These are phyloP conservation scores for Fusarium albidum DNA, from an alignment of 2,329 filamentous ascomycete species.

Conservation along the genomic window DNA sequence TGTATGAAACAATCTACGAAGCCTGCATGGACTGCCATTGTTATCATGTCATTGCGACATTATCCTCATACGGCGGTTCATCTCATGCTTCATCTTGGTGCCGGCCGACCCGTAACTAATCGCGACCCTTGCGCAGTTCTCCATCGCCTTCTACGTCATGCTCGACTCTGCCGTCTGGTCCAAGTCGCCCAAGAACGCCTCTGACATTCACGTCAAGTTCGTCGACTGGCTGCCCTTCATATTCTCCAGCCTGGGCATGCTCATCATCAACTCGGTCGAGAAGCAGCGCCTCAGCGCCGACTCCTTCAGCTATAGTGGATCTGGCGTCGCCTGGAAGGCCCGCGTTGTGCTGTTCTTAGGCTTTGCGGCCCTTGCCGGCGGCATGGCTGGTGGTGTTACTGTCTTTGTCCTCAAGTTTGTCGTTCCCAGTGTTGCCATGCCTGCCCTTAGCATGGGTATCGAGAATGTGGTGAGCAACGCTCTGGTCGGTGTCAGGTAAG, in stretches of 20 bases:
- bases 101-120: slow-evolving; percentile 17
- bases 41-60: not conserved
- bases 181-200: slow-evolving; percentile 66
- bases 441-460: slow-evolving; percentile 69
- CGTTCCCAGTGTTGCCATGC: slow-evolving; percentile 64
- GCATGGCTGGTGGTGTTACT: slow-evolving; percentile 74
- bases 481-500: slow-evolving; percentile 67
- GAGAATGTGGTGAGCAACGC: slow-evolving; percentile 73
- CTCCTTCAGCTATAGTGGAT: slow-evolving; percentile 68
- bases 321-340: slow-evolving; percentile 73
- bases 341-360: slow-evolving; percentile 73
- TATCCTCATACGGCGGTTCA: too few species aligned
- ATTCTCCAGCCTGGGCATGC: slow-evolving; percentile 72
- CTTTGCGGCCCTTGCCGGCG: slow-evolving; percentile 70
- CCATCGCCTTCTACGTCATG: slow-evolving; percentile 73
- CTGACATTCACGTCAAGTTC: slow-evolving; percentile 68
- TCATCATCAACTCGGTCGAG: slow-evolving; percentile 76
- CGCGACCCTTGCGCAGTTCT: slow-evolving; percentile 57
- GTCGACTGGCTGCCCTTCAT: slow-evolving; percentile 76
- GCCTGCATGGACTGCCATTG: not conserved
- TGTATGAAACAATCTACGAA: slow-evolving; percentile 53
- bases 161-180: slow-evolving; percentile 75
- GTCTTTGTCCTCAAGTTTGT: slow-evolving; percentile 73
- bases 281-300: slow-evolving; percentile 71
- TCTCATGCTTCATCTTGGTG: not conserved